Base-by-base conservation (phyloP, 1,284 basidiomycete species). In the Cryptococcus sp. region DNA sequence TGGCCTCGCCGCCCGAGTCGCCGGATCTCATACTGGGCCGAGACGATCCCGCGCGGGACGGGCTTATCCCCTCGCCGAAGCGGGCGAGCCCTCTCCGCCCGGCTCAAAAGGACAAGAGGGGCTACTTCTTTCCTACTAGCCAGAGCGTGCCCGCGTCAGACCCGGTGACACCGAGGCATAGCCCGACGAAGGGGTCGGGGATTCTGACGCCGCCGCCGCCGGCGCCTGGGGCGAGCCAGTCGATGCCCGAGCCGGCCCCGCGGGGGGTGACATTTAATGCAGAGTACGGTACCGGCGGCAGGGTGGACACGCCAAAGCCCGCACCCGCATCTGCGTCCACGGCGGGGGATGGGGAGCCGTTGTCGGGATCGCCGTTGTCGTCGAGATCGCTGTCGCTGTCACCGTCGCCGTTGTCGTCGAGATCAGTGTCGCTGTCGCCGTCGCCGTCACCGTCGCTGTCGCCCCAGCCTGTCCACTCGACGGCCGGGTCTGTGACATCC, bases 31-130 rank as follows among this genome's bases (percentile, higher is more conserved):
- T 38, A 35, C 24, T 33, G 28, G 28, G 28, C 18, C 3, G 24
- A 35, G 18, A 15, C 24, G 47, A 38, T n/a, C 38, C 36, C 16
- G 24, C 47, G 6, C 33, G 46, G 15, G 52, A 28, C 37, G 59
- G 59, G 3, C 46, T 61, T n/a, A 61, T 61, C 21, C 56, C 59
- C 6, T 39, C 51, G 16, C 59, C 59, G 9, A 42, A 50, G 36
- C 43, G 37, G 33, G 40, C 52, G 9, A 43, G 40, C 9, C 52
- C 46, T 20, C 23, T 20, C 16, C 51, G 48, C 20, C 20, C 48
- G 16, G 18, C 23, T 23, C 38, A 18, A 18, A 51, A 51, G 21
- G 38, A 51, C 23, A 44, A 24, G 24, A 33, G 28, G 28, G 28
- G 28, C 28, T 33, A 33, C 28, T 49, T 49, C 47, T 49, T 49